Conservation (phyloP, 2,329 filamentous ascomycete species). For the Ampelomyces quisqualis region DNA sequence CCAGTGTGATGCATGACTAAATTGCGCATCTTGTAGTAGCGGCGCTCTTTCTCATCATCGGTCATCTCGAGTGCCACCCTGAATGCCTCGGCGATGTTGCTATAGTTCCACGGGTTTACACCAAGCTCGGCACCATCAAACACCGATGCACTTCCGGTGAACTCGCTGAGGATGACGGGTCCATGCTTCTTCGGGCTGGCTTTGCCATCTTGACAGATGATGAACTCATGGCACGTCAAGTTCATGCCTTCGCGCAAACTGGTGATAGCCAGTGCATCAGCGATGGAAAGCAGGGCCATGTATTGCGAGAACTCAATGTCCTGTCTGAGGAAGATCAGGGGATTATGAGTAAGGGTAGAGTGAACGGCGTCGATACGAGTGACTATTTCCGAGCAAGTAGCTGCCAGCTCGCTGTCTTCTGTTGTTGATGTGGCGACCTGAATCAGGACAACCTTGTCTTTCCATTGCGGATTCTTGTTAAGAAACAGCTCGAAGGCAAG, state of each 20-base stretch:
- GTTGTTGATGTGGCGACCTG: constrained; percentile 91
- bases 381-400: constrained; percentile 88
- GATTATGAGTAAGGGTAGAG: constrained; percentile 88
- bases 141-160: constrained; percentile 86
- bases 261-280: constrained; percentile 90
- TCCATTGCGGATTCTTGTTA: constrained; percentile 89
- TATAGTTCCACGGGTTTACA: constrained; percentile 95
- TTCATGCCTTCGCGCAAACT: constrained; percentile 98
- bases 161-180: constrained; percentile 89
- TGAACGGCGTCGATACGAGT: constrained; percentile 90
- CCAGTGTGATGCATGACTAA: constrained; percentile 81
- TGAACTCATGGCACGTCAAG: constrained; percentile 88
- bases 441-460: constrained; percentile 82
- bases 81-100: constrained; percentile 83
- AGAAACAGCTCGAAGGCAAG: constrained; percentile 90
- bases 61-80: constrained; percentile 79
- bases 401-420: constrained; percentile 83
- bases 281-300: constrained; percentile 83
- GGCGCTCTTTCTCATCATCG: constrained; percentile 67
- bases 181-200: constrained; percentile 74
- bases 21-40: constrained; percentile 73
- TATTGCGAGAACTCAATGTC: constrained; percentile 93
- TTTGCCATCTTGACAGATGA: constrained; percentile 87
- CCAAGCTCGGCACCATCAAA: constrained; percentile 79
- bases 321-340: constrained; percentile 90